Base-by-base conservation (phyloP, 2,329 filamentous ascomycete species). In the Paracorniculantispora psalliotae region DNA sequence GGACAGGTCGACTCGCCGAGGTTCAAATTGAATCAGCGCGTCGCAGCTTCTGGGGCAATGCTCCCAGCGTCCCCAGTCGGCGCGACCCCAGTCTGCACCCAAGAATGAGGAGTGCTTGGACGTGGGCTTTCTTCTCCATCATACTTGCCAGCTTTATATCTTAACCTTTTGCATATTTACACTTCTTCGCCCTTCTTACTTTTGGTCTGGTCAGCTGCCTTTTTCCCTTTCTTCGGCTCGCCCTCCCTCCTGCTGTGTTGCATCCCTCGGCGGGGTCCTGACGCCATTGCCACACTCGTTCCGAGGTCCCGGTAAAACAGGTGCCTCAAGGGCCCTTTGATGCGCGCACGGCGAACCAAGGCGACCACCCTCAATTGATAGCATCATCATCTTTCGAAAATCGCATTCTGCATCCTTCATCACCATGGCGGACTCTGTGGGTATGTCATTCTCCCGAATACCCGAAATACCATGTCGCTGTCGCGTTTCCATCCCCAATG, bases 381-480 rank as follows among this genome's bases (percentile, higher is more conserved):
- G 59, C 46, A 56, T 26, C 53, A 57, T 37, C 56, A 59, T 52
- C 48, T 33, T 15, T 19, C 39, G 10, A 52, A 19, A 28, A 35
- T 57, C 37, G 43, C 35, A 37, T 51, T 46, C 37, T 26, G 12
- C 13, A 15, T 19, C n/a, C 41, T 5, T 39, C 59, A 51, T 59
- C 61, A 66, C 37, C 46, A 75, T 75, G 73, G 71, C 72, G 60
- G 73, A 75, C 68, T 75, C 73, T 41, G 72, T 72, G 52, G 70
- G 68, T 69, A 66, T 52, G 68, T 65, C 41, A 39, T n/a, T 25
- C 3, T 25, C 15, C 2, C 8, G 12, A 10, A 7, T 9, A 23
- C 2, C 19, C 25, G 4, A 8, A 10, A 7, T 9, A 23, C 2
- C 19, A n/a, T 46, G 43, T 43, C 25, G 13, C 60, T 23, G 13